Conservation (phyloP, 2,329 filamentous ascomycete genomes). For the Colletotrichum kahawae region DNA sequence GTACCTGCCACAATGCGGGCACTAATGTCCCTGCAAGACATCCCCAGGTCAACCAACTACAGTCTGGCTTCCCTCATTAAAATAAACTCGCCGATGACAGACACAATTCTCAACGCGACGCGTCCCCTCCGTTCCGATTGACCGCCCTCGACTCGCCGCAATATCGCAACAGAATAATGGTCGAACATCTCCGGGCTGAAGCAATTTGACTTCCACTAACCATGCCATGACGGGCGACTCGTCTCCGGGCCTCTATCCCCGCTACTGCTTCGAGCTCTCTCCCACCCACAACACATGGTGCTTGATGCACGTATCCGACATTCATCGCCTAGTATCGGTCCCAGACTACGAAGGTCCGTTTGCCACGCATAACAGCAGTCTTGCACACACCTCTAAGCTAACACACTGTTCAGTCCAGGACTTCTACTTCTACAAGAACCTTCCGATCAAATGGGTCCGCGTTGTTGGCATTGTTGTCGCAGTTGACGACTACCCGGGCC, state of each 20-base stretch:
- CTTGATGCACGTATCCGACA: slow-evolving; percentile 56
- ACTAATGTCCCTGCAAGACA: neutral
- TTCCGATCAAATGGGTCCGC: slow-evolving; percentile 78
- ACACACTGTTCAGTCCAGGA: slow-evolving; percentile 44
- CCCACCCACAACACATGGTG: slow-evolving; percentile 67
- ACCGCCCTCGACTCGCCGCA: neutral
- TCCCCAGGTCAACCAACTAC: slow-evolving; percentile 11
- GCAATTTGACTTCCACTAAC: slow-evolving; percentile 15
- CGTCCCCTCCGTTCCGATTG: neutral
- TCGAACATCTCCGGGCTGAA: neutral
- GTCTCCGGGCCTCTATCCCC: slow-evolving; percentile 55
- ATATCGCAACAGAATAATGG: neutral
- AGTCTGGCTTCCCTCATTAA: neutral
- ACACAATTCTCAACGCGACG: neutral
- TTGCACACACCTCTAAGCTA: neutral
- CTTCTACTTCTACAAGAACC: slow-evolving; percentile 72
- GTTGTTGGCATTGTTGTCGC: slow-evolving; percentile 74
- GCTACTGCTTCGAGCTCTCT: slow-evolving; percentile 68
- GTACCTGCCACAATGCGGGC: slow-evolving; percentile 11
- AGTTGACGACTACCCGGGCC: slow-evolving; percentile 53
- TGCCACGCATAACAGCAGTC: neutral
- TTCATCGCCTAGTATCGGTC: slow-evolving; percentile 51
- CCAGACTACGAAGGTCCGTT: slow-evolving; percentile 58
- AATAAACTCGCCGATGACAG: neutral
- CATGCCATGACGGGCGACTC: slow-evolving; percentile 57